Evolutionary conservation across 306 rosid genomes (phyloP), one percentile per base, ranked within the genome.

Genomic region (Citrullus mucosospermus): DNA sequence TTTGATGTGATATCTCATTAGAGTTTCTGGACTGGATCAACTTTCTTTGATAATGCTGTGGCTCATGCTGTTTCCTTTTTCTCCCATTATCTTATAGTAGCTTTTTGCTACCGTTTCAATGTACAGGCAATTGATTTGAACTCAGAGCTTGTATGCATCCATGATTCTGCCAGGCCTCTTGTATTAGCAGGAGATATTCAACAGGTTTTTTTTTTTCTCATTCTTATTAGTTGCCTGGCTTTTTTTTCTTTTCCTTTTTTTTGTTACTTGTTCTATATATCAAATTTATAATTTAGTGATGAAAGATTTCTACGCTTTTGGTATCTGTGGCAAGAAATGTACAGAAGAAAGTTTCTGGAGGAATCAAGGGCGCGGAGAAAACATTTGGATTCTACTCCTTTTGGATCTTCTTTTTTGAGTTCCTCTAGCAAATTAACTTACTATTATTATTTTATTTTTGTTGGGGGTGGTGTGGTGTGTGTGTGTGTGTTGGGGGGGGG

Each of bases 161-260:
- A 95, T 82, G 99, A 92, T 87, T 95, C 99, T 80, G 97, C 99
- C 67, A 91, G 97, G 79, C 99, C 99, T 81, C 85, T 92, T 78
- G 84, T 91, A 75, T 80, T 83, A 62, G 76, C 79, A 34, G 85
- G 46, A 73, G 97, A 95, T 82, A 89, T 87, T 66, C 83, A 82
- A 81, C 85, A 92, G 99, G 99, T 95, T 73, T 50, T 44, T 75
- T 73, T 50, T 44, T 75, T 73, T 34, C 68, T 28, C 62, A 25
- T 81, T 53, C 75, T 54, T 84, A 60, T 60, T 65, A 9, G 54
- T 22, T 67, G 2, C 46, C 71, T 16, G 4, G 25, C 4, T 34
- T 12, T 11, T 62, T 34, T 12, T 11, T 62, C 11, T 2, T 32
- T 32, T 11, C 34, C 6, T 62, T 2, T 9, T 0, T 65, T 16